Evolutionary conservation across 2,329 filamentous ascomycete genomes (phyloP), one percentile per base, ranked within the genome.

Genomic region (Diaporthe amygdali): DNA sequence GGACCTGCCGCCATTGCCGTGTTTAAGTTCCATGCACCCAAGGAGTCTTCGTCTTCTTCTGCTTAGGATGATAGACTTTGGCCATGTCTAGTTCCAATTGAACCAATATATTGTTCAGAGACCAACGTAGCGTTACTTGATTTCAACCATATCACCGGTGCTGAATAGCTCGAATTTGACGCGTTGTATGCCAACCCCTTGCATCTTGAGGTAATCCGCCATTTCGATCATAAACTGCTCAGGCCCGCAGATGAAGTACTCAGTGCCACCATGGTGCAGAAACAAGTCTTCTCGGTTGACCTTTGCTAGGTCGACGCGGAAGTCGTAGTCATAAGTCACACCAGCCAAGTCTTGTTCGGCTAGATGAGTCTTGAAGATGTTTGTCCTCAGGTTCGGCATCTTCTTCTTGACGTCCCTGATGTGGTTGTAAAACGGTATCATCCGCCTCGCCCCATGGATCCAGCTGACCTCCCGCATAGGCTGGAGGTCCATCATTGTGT

Each of bases 231-330:
- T 88, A 74, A 89, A 88, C 72, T 84, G 81, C 78, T 88, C 86
- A 0, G 87, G 86, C 0, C 87, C 87, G 72, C 87, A 89, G 63
- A 89, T 82, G 74, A 82, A 89, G 75, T 89, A 89, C 78, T 88
- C 86, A 5, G 87, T 81, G 15, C 82, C 80, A 44, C 80, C 78
- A 73, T 86, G 82, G 67, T 77, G 73, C 3, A 89, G 80, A 74
- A 82, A 84, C 39, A 89, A 78, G 72, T 88, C 83, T 5, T 83
- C 81, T 15, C 78, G 77, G 27, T 81, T 79, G 20, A 89, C 77
- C 73, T 81, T 81, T 59, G 81, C 79, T 44, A 89, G 81, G 73
- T 89, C 87, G 69, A 88, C 80, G 44, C 83, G 80, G 69, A 82
- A 82, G 63, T 82, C 81, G 71, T 84, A 81, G 67, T 86, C 81